A percentile compares a stretch with the other conserved stretches of the same genome.
These are phyloP conservation scores for Leucosporidium creatinivorum DNA, from an alignment of 768 basidiomycete genomes.

Conservation along the genomic window DNA sequence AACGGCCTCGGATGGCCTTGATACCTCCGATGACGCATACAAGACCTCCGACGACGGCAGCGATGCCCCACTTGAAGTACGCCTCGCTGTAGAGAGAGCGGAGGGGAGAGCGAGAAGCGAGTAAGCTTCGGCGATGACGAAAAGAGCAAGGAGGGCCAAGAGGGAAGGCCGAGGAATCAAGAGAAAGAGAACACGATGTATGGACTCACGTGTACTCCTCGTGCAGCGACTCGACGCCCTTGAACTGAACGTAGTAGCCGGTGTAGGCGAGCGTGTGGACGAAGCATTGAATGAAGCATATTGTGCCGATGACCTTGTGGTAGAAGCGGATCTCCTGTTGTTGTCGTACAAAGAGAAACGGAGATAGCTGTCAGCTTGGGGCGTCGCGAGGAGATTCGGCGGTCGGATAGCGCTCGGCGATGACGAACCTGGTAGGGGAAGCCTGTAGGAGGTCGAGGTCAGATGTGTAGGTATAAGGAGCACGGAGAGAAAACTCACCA, in stretches of 20 bases:
- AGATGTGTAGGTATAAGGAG: not conserved
- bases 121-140: conserved; percentile 3
- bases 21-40: conserved; percentile 7
- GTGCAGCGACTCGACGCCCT: too few species aligned
- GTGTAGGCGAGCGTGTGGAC: conserved; percentile 22
- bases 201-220: conserved; percentile 2
- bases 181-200: too few species aligned
- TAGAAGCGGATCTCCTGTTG: conserved; percentile 9
- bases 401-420: too few species aligned
- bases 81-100: not conserved
- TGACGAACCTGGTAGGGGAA: conserved; percentile 15
- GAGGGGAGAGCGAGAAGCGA: not conserved
- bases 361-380: too few species aligned
- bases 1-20: not conserved
- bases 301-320: conserved; percentile 19
- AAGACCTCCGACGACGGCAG: conserved; percentile 1
- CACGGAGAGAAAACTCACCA: not conserved
- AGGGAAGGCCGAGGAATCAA: too few species aligned
- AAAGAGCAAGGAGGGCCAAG: not conserved
- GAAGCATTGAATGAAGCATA: conserved; percentile 16
- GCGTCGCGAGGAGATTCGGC: too few species aligned
- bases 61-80: conserved; percentile 20
- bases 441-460: not conserved
- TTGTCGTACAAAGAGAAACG: not conserved
- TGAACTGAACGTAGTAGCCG: too few species aligned